Conservation (phyloP, 768 basidiomycete species). For the Trametes sanguinea region DNA sequence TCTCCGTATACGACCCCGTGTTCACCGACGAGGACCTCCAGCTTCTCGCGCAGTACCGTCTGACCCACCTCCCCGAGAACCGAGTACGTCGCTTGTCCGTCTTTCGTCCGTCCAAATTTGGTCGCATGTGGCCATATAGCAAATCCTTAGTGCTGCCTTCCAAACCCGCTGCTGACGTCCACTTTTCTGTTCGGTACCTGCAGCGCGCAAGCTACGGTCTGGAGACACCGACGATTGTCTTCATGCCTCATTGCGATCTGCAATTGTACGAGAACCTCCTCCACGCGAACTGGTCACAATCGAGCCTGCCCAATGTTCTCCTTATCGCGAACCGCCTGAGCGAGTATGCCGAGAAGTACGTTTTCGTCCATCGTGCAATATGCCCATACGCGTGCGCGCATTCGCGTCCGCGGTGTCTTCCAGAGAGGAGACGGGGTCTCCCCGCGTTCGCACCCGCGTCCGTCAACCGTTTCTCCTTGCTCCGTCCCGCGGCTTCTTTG, state of each 20-base stretch:
- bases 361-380: constrained; percentile 4
- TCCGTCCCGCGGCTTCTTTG: constrained; percentile 14
- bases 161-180: neutral
- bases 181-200: constrained; percentile 1
- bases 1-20: constrained; percentile 72
- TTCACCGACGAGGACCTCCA: constrained; percentile 60
- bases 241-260: constrained; percentile 81
- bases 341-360: constrained; percentile 70
- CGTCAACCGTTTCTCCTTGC: constrained; percentile 7
- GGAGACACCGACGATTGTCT: constrained; percentile 57
- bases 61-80: constrained; percentile 44
- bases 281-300: constrained; percentile 57
- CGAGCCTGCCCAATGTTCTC: constrained; percentile 48
- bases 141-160: neutral
- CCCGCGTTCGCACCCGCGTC: neutral
- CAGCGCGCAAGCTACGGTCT: constrained; percentile 39
- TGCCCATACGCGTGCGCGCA: no score
- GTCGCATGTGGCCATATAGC: constrained; percentile 7
- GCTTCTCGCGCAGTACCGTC: constrained; percentile 46
- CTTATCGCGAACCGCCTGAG: constrained; percentile 66
- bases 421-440: neutral
- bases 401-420: constrained; percentile 8
- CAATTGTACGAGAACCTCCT: constrained; percentile 68
- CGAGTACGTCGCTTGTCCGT: constrained; percentile 46
- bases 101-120: constrained; percentile 1